Evolutionary conservation across 305 asterid genomes (phyloP).

Genomic region (Plantago rigida): DNA sequence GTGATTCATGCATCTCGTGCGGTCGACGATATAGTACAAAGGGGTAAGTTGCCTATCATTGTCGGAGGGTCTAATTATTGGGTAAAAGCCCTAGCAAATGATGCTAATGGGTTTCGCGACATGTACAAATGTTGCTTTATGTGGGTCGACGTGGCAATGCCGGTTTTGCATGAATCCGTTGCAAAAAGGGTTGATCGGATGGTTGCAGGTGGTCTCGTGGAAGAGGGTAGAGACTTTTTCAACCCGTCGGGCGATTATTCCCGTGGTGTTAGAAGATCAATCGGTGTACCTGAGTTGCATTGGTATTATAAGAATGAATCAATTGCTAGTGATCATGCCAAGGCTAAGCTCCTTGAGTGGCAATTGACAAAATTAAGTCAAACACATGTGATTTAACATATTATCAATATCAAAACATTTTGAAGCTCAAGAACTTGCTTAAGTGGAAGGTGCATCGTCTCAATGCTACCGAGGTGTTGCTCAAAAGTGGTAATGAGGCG

Average conservation of each 20-base stretch:
- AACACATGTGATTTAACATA: background rate
- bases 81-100: background rate
- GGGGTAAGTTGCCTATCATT: background rate
- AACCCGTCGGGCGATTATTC: background rate
- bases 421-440: background rate
- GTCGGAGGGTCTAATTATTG: background rate
- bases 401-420: background rate
- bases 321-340: background rate
- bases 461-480: background rate
- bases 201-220: background rate
- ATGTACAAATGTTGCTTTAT: background rate
- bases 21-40: background rate
- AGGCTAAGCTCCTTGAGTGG: background rate
- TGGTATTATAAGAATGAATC: background rate
- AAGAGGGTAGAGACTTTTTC: background rate
- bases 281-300: background rate
- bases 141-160: background rate
- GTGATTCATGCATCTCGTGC: background rate
- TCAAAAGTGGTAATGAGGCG: constrained; percentile 3
- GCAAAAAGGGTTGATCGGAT: background rate
- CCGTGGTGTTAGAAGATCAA: background rate
- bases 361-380: background rate
- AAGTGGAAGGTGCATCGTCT: background rate
- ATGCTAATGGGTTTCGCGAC: background rate
- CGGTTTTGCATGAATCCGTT: background rate